A percentile compares a stretch with the other conserved stretches of the same genome.
These are phyloP conservation scores for Torulaspora franciscae DNA, from an alignment of 805 yeast genomes.

Conservation along the genomic window DNA sequence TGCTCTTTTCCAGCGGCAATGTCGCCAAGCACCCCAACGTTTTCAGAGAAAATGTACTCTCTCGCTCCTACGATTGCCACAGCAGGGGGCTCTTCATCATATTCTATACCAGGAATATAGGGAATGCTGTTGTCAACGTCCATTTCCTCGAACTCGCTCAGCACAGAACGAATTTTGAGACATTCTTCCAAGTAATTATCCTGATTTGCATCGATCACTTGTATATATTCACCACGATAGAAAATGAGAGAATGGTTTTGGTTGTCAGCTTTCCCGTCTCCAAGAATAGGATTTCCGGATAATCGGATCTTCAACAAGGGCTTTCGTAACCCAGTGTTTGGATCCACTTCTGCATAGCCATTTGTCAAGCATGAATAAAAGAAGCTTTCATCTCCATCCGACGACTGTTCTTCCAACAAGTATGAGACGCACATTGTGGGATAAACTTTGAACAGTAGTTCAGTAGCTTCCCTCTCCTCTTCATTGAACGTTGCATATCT, in stretches of 20 bases:
- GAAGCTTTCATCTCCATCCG: constrained; percentile 25
- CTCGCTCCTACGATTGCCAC: constrained; percentile 95
- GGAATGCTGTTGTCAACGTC: constrained; percentile 48
- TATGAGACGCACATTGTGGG: constrained; percentile 60
- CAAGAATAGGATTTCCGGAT: constrained; percentile 91
- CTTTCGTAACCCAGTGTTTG: constrained; percentile 53
- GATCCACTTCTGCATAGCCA: constrained; percentile 50
- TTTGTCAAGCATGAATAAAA: constrained; percentile 67
- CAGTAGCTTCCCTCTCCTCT: constrained; percentile 64
- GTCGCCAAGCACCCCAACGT: constrained; percentile 88
- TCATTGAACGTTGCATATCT: constrained; percentile 59
- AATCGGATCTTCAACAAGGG: constrained; percentile 65
- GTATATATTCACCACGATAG: constrained; percentile 90
- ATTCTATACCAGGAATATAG: constrained; percentile 55
- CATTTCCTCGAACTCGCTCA: constrained; percentile 88
- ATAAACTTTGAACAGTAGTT: constrained; percentile 61
- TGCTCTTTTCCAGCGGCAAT: constrained; percentile 97
- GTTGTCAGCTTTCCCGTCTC: constrained; percentile 95
- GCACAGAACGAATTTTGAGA: constrained; percentile 76
- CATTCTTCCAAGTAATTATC: constrained; percentile 95
- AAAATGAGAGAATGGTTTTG: constrained; percentile 85
- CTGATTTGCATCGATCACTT: constrained; percentile 93
- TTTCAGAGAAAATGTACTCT: constrained; percentile 90
- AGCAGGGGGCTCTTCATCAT: constrained; percentile 48
- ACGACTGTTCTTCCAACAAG: constrained; percentile 43